These are phyloP conservation scores for Vachellia collinsii DNA, from an alignment of 306 rosid genomes.

Conservation along the genomic window DNA sequence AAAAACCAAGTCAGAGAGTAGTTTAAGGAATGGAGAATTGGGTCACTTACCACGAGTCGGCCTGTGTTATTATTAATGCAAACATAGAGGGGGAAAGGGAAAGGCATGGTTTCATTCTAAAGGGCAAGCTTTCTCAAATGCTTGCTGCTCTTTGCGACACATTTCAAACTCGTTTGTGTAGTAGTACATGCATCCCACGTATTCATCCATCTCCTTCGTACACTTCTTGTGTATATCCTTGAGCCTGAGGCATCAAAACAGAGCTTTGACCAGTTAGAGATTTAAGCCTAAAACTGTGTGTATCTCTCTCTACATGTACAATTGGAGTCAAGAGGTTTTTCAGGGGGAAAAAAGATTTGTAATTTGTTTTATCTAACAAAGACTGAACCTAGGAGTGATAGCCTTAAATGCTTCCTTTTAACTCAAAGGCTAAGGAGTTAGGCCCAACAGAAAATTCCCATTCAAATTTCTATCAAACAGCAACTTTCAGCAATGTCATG, in stretches of 20 bases:
- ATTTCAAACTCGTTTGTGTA: conserved; percentile 90
- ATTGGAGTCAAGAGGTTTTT: neutral
- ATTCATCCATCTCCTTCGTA: conserved; percentile 91
- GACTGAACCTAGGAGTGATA: conserved; percentile 9
- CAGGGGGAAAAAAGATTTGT: neutral
- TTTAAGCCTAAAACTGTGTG: neutral
- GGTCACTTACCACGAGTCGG: conserved; percentile 38
- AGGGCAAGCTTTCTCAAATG: conserved; percentile 78
- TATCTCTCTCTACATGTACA: neutral
- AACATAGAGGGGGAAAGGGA: neutral
- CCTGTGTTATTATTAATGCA: conserved; percentile 51
- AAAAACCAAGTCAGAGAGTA: neutral
- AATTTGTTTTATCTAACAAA: neutral
- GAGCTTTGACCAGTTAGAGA: conserved; percentile 8
- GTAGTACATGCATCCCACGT: conserved; percentile 95
- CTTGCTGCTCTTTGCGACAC: conserved; percentile 94
- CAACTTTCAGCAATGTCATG: conserved; percentile 5
- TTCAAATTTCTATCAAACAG: neutral
- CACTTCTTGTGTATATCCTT: conserved; percentile 89
- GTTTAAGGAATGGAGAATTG: neutral
- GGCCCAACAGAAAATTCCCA: neutral
- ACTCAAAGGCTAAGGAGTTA: neutral
- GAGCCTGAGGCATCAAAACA: conserved; percentile 62
- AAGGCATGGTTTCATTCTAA: conserved; percentile 57
- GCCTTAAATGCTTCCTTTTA: neutral